Conservation (phyloP, 192 early-diverging fungal species). For the Umbelopsis sp. region DNA sequence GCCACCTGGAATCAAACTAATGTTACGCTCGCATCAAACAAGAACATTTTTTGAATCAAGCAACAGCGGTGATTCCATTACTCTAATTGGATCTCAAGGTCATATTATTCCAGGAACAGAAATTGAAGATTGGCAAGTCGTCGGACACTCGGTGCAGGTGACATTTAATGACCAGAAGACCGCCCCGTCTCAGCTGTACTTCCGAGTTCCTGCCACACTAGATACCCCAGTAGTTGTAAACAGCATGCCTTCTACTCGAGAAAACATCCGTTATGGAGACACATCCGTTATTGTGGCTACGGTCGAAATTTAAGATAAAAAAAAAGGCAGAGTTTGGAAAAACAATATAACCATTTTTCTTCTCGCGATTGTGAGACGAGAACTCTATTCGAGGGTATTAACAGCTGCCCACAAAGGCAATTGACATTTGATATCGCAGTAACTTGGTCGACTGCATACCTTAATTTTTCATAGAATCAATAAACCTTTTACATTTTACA, state of each 20-base stretch:
- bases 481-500: too few species aligned
- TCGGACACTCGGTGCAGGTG: neutral
- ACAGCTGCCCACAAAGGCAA: too few species aligned
- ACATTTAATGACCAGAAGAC: neutral
- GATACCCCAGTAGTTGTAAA: neutral
- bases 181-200: neutral
- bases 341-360: too few species aligned
- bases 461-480: too few species aligned
- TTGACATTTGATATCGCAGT: too few species aligned
- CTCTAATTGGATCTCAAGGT: conserved; percentile 35
- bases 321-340: neutral
- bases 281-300: conserved; percentile 9
- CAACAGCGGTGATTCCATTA: neutral
- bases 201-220: neutral
- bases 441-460: too few species aligned
- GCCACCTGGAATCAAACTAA: conserved; percentile 16
- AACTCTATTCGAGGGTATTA: too few species aligned
- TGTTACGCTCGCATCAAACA: conserved; percentile 27
- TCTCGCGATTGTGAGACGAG: too few species aligned
- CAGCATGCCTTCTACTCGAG: neutral
- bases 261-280: neutral
- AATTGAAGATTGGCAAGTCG: conserved; percentile 24
- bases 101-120: conserved; percentile 32
- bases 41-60: conserved; percentile 23
- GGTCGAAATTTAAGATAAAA: neutral